Evolutionary conservation across 1,284 basidiomycete genomes (phyloP), one percentile per base, ranked within the genome.

Genomic region (Xerocomus nothofagi): DNA sequence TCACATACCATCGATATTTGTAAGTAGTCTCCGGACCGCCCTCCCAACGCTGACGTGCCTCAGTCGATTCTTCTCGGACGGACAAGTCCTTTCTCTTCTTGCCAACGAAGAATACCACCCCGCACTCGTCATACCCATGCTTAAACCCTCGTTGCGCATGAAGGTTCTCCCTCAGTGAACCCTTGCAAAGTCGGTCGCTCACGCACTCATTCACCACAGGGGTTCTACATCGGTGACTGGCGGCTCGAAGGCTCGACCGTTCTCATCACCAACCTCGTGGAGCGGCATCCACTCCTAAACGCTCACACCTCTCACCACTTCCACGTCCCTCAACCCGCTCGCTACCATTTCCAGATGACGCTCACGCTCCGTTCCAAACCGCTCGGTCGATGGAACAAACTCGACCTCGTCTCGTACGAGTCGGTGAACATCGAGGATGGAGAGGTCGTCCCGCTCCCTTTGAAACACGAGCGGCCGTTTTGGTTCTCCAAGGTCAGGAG

Each of bases 401-500:
- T 97, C 54, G 85, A 92, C 51, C 78, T 96, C 40, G 61, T 77
- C 39, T 76, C 78, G 12, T 96, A 96, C 66, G 78, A 86, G 51
- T 86, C 84, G 0, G 79, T 93, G 27, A 81, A 90, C 54, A 63
- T 88, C 23, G 80, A 79, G 38, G 90, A 80, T 18, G 92, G 90
- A 2, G 92, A 95, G 67, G 74, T 80, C 12, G 69, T 80, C 18
- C 82, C 86, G 17, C 72, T 96, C 39, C 76, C 81, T 8, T 73
- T 95, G 58, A 91, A 88, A 65, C 85, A 94, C 61, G 90, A 93
- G 66, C 78, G 91, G 53, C 84, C 92, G 21, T 97, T 93, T 67
- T 93, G 90, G 83, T 97, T 97, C 69, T 95, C 92, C 36, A 93
- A 91, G 71, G 88, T 91, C 46, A 74, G 75, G 57, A 88, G 86